Conservation (phyloP, 148 eudicot genomes). For the Suaeda aralocaspica region DNA sequence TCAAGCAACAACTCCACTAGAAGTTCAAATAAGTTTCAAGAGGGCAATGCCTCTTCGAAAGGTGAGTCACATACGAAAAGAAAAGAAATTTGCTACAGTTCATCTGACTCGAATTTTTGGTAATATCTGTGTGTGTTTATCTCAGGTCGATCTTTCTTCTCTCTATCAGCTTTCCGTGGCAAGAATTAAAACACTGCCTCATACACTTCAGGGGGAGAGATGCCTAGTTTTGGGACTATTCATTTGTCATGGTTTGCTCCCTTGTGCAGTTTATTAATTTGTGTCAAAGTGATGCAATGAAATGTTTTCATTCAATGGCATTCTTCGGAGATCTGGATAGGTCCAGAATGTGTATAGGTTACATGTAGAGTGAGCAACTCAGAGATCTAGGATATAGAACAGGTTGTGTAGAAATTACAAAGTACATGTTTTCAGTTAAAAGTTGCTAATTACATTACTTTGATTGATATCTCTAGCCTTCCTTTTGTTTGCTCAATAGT, state of each 20-base stretch:
- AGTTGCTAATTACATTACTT: conserved; percentile 12
- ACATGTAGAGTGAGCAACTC: conserved; percentile 22
- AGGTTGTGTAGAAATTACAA: conserved; percentile 20
- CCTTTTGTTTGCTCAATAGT: neutral
- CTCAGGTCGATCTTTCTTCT: conserved; percentile 50
- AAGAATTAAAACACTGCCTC: conserved; percentile 29
- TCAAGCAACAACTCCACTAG: conserved; percentile 42
- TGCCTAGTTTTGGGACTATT: conserved; percentile 17
- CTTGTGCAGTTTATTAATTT: conserved; percentile 23
- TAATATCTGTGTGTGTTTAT: neutral
- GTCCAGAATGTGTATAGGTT: conserved; percentile 27
- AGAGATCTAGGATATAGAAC: conserved; percentile 22
- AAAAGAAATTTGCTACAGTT: neutral
- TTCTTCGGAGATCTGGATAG: conserved; percentile 17
- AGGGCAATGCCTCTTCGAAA: conserved; percentile 35
- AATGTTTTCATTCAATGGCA: conserved; percentile 26
- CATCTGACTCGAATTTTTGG: conserved; percentile 18
- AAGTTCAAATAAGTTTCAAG: conserved; percentile 52
- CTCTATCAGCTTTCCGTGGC: conserved; percentile 46
- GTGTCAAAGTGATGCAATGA: conserved; percentile 19
- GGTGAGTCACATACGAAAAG: conserved; percentile 14
- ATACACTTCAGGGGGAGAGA: conserved; percentile 6
- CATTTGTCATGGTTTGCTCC: conserved; percentile 18
- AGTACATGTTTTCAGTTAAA: conserved; percentile 18
- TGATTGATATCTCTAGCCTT: neutral